Conservation (phyloP, 2,329 filamentous ascomycete genomes). For the Bipolaris sorokiniana region DNA sequence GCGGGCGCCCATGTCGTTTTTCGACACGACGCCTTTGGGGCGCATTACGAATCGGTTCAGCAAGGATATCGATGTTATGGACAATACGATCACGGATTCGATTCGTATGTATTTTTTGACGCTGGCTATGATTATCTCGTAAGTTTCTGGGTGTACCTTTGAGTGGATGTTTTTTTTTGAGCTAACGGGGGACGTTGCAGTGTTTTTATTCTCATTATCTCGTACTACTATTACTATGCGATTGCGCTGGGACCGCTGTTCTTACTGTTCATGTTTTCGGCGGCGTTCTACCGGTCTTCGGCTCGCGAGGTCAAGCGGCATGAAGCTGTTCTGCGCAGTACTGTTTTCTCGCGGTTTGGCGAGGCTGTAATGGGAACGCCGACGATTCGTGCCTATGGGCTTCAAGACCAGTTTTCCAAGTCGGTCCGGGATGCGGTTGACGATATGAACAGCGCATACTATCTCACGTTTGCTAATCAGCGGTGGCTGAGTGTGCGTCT, state of each 20-base stretch:
- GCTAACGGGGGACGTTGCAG: conserved; percentile 42
- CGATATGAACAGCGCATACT: conserved; percentile 93
- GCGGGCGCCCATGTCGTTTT: conserved; percentile 81
- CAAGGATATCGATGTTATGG: conserved; percentile 94
- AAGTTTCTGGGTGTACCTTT: conserved; percentile 9
- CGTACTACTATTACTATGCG: conserved; percentile 91
- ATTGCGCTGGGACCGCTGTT: conserved; percentile 73
- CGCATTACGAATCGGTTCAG: conserved; percentile 97
- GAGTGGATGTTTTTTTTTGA: not conserved
- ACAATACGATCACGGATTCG: conserved; percentile 86
- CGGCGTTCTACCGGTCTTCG: conserved; percentile 87
- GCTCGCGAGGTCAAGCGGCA: conserved; percentile 94
- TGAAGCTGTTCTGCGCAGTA: conserved; percentile 85
- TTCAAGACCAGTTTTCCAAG: conserved; percentile 74
- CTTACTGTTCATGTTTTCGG: conserved; percentile 78
- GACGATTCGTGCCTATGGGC: conserved; percentile 86
- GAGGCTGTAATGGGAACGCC: conserved; percentile 85
- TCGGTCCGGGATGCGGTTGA: conserved; percentile 78
- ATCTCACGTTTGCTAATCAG: conserved; percentile 93
- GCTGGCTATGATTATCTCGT: conserved; percentile 73
- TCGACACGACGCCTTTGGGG: conserved; percentile 94
- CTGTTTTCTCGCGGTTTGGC: conserved; percentile 87
- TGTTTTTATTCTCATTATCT: conserved; percentile 88
- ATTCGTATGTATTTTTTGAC: conserved; percentile 94
- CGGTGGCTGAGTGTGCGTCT: conserved; percentile 88